Conservation (phyloP, 306 rosid species). For the Echinosophora koreensis region DNA sequence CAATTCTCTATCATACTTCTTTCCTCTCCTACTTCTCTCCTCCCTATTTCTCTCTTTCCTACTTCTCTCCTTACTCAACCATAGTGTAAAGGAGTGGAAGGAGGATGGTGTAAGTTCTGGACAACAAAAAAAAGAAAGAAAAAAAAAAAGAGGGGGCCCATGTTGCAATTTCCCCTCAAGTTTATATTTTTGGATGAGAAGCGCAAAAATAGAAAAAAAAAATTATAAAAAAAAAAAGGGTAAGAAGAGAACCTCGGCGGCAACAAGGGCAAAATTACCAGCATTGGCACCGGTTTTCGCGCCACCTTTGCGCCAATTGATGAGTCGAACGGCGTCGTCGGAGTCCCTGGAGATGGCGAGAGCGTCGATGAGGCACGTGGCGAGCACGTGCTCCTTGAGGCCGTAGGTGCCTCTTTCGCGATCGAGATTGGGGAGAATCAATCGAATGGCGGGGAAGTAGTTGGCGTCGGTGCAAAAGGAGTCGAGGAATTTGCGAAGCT, state of each 20-base stretch:
- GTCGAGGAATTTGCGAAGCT: slow-evolving; percentile 88
- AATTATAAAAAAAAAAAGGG: too few species aligned
- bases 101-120: too few species aligned
- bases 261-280: slow-evolving; percentile 86
- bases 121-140: too few species aligned
- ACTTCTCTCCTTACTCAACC: too few species aligned
- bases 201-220: not conserved
- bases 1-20: too few species aligned
- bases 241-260: slow-evolving; percentile 68
- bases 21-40: too few species aligned
- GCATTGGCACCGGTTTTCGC: slow-evolving; percentile 72
- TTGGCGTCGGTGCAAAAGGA: slow-evolving; percentile 67
- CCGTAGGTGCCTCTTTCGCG: slow-evolving; percentile 90
- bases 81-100: too few species aligned
- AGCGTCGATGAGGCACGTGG: slow-evolving; percentile 85
- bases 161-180: not conserved
- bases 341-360: slow-evolving; percentile 86
- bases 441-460: slow-evolving; percentile 76
- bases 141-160: too few species aligned
- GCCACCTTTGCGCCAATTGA: slow-evolving; percentile 95
- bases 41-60: too few species aligned
- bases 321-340: slow-evolving; percentile 79
- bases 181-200: not conserved
- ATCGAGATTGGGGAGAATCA: slow-evolving; percentile 83
- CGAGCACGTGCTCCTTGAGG: slow-evolving; percentile 90